A percentile compares a stretch with the other conserved stretches of the same genome.
phyloP scores from a whole-genome alignment of 2,329 filamentous ascomycete genomes.

The Cladosporium sp. region DNA sequence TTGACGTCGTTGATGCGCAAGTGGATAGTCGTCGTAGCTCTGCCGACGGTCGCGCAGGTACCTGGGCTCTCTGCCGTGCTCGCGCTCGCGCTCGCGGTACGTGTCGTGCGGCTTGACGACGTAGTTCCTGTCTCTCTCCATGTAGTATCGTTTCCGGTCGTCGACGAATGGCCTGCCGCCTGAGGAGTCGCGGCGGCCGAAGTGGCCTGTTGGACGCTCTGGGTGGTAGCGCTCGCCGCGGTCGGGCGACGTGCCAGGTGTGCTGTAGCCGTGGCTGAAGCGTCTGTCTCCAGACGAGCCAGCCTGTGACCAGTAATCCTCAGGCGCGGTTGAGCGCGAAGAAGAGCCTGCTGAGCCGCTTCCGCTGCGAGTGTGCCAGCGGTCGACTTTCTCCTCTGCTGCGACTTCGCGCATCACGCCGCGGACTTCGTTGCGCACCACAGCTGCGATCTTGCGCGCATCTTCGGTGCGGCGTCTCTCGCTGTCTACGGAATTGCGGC shows the following conservation, averaged over 20 bases:
- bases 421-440: neutral
- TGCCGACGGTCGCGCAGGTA: neutral
- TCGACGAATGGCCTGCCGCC: neutral
- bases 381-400: constrained; percentile 6
- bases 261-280: neutral
- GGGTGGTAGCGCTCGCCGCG: neutral
- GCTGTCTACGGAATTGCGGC: neutral
- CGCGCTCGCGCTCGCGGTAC: neutral
- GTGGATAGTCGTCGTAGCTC: constrained; percentile 7
- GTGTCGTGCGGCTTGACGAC: neutral
- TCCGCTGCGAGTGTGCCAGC: constrained; percentile 6
- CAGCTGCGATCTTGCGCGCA: neutral
- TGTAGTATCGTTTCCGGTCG: constrained; percentile 4
- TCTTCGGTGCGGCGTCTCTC: neutral
- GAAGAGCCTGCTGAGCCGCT: neutral
- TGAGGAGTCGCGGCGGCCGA: constrained; percentile 3
- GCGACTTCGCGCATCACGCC: neutral
- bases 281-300: neutral
- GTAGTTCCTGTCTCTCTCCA: neutral
- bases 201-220: neutral
- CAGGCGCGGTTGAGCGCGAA: neutral
- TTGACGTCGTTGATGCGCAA: neutral
- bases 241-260: constrained; percentile 1
- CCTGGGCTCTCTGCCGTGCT: neutral
- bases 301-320: neutral